A percentile compares a stretch with the other conserved stretches of the same genome.
Evolutionary conservation across 768 basidiomycete genomes (phyloP).

Genomic region (Lyophyllum atratum): DNA sequence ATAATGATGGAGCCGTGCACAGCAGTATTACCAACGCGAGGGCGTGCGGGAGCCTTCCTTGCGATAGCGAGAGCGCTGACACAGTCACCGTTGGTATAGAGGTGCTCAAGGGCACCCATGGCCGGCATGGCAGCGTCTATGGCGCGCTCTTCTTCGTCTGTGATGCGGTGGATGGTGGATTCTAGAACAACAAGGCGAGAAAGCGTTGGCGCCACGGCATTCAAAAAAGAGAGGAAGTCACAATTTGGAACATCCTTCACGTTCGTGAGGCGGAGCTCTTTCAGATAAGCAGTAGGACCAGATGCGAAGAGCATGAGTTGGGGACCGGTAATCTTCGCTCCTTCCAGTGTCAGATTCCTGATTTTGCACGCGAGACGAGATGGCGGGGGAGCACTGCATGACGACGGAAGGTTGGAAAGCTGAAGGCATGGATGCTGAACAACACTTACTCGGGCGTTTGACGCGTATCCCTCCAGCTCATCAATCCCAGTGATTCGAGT

Average conservation of each 20-base stretch:
- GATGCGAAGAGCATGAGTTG: constrained; percentile 6
- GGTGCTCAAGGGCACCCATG: background rate
- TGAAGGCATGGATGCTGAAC: background rate
- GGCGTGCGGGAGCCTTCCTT: background rate
- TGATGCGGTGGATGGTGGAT: background rate
- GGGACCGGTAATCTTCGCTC: background rate
- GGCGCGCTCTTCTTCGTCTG: background rate
- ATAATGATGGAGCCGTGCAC: background rate
- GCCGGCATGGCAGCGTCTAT: constrained; percentile 2
- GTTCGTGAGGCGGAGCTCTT: background rate
- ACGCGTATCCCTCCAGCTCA: background rate
- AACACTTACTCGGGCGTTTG: background rate
- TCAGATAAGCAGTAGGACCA: background rate
- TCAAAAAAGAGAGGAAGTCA: background rate
- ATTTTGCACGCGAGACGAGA: background rate
- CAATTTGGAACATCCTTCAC: background rate
- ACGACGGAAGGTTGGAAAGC: background rate
- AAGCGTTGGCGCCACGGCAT: constrained; percentile 2
- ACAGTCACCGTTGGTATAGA: background rate
- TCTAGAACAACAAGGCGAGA: background rate
- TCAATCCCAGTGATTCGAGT: background rate
- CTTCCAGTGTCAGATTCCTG: background rate
- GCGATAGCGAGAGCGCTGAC: background rate
- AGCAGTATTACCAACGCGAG: background rate
- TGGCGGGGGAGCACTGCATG: background rate